Base-by-base conservation (phyloP, 2,329 filamentous ascomycete species). In the Teratosphaeria pseudoeucalypti region DNA sequence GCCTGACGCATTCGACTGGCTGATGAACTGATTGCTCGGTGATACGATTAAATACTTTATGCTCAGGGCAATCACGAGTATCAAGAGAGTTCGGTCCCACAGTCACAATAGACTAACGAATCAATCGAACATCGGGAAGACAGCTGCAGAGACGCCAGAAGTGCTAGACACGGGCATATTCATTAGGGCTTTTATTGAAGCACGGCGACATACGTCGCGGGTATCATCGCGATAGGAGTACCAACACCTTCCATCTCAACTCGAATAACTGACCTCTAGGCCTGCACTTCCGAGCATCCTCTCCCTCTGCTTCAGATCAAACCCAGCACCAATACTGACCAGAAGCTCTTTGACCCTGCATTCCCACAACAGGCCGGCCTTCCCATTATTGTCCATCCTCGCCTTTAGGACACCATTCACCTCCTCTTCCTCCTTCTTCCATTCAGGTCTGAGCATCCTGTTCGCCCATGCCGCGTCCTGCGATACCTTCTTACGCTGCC, bases 331-430 rank as follows among this genome's bases (percentile, higher is more conserved):
- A 52, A 96, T 80, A 67, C 90, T 95, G 72, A 97, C 95, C 60
- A 99, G 81, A 61, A 99, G 77, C 65, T 95, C 92, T 77, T 97
- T 96, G 61, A 95, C 83, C 58, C 91, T 82, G 2, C 92, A 92
- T 73, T 97, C 92, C 92, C 94, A 99, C 26, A 97, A 76, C 56
- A 97, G 73, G 0, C 91, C 89, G 58, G 96, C 84, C 64, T 87
- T 86, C 77, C 90, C 86, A 65, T 92, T 88, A 76, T 96, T 92
- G 71, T 96, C 91, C 57, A 97, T 79, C 56, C 89, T 84, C 53
- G 92, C 88, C 75, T 97, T 99, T 65, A 99, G 76, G 34, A 97
- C 92, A 6, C 92, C 92, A 34, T 89, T 85, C 61, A 90, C 88
- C 64, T 88, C 85, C 27, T 89, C 83, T 49, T 83, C 81, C 34